phyloP scores from a whole-genome alignment of 805 yeast genomes.

The Kodamaea restingae region DNA sequence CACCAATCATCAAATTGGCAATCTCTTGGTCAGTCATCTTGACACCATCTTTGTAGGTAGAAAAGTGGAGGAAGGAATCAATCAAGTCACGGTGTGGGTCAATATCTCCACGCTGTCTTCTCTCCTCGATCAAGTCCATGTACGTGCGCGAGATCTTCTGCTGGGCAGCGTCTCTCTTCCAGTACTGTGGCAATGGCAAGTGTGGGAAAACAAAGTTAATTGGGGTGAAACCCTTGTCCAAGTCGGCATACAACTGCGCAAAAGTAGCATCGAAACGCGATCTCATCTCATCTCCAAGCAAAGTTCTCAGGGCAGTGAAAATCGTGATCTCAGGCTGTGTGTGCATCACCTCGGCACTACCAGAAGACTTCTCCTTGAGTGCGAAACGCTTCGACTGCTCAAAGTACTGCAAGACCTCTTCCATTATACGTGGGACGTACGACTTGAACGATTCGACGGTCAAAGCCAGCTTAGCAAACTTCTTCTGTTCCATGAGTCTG shows the following conservation, averaged over 20 bases:
- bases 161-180: conserved; percentile 86
- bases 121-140: conserved; percentile 66
- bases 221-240: conserved; percentile 96
- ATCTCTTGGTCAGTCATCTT: conserved; percentile 93
- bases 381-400: conserved; percentile 47
- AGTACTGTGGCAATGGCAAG: conserved; percentile 82
- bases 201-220: conserved; percentile 93
- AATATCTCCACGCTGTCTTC: conserved; percentile 74
- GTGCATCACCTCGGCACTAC: conserved; percentile 64
- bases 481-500: conserved; percentile 96
- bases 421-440: conserved; percentile 85
- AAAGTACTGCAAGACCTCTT: conserved; percentile 71
- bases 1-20: conserved; percentile 89
- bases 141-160: conserved; percentile 74
- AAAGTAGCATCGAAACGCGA: conserved; percentile 73
- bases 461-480: conserved; percentile 87
- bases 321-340: conserved; percentile 94
- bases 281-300: conserved; percentile 91
- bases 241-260: conserved; percentile 81
- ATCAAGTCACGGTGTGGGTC: conserved; percentile 79
- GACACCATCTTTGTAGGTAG: conserved; percentile 90
- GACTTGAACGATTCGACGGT: conserved; percentile 77
- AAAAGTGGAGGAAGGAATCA: conserved; percentile 76
- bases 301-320: conserved; percentile 89
- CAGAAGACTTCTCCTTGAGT: conserved; percentile 31